These are phyloP conservation scores for Penicillium glabrum DNA, from an alignment of 2,329 filamentous ascomycete genomes.

Conservation along the genomic window DNA sequence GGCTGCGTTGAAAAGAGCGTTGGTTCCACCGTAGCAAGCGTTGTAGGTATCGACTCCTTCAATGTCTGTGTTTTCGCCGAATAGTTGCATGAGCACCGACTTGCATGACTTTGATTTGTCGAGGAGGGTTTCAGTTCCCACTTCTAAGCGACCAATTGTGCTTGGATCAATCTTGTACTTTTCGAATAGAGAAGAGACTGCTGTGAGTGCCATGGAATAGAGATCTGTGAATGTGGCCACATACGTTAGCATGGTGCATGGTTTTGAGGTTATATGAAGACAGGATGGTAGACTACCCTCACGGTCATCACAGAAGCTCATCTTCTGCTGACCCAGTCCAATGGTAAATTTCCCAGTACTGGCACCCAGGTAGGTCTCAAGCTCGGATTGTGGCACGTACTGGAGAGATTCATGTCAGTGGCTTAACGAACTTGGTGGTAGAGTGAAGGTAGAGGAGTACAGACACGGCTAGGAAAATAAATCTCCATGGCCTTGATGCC, in stretches of 20 bases:
- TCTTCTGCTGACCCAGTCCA: slow-evolving; percentile 1
- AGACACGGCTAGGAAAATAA: slow-evolving; percentile 2
- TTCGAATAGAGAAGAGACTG: slow-evolving; percentile 50
- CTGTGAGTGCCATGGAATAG: background rate
- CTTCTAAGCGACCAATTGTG: slow-evolving; percentile 73
- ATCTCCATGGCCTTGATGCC: slow-evolving; percentile 7
- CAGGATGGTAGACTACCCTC: background rate
- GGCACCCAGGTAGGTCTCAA: background rate
- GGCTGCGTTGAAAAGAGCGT: slow-evolving; percentile 72
- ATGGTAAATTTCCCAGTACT: slow-evolving; percentile 1
- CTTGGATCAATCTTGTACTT: slow-evolving; percentile 67
- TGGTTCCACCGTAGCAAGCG: slow-evolving; percentile 80
- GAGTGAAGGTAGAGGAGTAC: background rate
- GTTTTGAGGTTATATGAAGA: too few relatives aligned
- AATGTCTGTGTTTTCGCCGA: slow-evolving; percentile 74
- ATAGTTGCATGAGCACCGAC: slow-evolving; percentile 73
- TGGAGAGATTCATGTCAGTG: background rate
- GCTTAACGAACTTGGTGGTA: background rate
- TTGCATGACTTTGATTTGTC: slow-evolving; percentile 65
- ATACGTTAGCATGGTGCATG: background rate
- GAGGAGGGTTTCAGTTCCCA: slow-evolving; percentile 76
- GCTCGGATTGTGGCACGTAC: slow-evolving; percentile 1
- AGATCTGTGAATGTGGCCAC: background rate
- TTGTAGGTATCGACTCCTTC: slow-evolving; percentile 78
- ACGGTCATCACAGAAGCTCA: slow-evolving; percentile 7